Conservation (phyloP, 768 basidiomycete species). For the Cyclocybe aegerita region DNA sequence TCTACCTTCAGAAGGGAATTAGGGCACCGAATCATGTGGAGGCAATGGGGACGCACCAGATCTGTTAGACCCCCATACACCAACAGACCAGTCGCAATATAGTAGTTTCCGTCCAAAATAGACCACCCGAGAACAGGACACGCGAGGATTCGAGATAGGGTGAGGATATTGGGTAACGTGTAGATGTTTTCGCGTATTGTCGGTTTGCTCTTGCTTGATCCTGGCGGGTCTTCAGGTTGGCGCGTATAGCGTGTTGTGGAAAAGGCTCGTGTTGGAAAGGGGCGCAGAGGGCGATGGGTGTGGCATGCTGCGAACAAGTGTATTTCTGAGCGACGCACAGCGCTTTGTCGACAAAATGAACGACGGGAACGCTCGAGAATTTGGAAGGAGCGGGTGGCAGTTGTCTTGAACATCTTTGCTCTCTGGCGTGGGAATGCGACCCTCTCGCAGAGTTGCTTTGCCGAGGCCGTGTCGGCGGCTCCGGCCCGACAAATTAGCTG, state of each 20-base stretch:
- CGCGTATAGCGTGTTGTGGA: slow-evolving; percentile 20
- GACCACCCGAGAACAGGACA: slow-evolving; percentile 94
- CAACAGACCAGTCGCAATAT: slow-evolving; percentile 78
- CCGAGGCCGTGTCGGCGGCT: background rate
- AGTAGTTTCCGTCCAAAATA: slow-evolving; percentile 78
- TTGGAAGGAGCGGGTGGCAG: slow-evolving; percentile 19
- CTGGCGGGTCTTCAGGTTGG: slow-evolving; percentile 11
- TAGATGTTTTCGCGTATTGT: slow-evolving; percentile 83
- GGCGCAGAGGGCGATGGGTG: background rate
- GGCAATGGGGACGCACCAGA: slow-evolving; percentile 52
- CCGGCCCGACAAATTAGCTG: background rate
- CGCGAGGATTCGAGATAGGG: slow-evolving; percentile 80
- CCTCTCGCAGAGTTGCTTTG: background rate
- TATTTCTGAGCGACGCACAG: background rate
- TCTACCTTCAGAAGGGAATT: slow-evolving; percentile 60
- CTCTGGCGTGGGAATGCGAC: slow-evolving; percentile 12
- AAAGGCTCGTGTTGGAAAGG: slow-evolving; percentile 8
- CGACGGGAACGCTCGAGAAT: slow-evolving; percentile 10
- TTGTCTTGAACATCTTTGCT: slow-evolving; percentile 18
- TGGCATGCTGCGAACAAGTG: background rate
- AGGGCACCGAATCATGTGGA: background rate
- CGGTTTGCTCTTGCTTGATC: slow-evolving; percentile 25
- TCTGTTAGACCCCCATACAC: slow-evolving; percentile 94
- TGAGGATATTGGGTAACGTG: slow-evolving; percentile 90
- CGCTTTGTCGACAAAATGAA: background rate